These are phyloP conservation scores for Helminthosporium solani DNA, from an alignment of 2,329 filamentous ascomycete species.

Conservation along the genomic window DNA sequence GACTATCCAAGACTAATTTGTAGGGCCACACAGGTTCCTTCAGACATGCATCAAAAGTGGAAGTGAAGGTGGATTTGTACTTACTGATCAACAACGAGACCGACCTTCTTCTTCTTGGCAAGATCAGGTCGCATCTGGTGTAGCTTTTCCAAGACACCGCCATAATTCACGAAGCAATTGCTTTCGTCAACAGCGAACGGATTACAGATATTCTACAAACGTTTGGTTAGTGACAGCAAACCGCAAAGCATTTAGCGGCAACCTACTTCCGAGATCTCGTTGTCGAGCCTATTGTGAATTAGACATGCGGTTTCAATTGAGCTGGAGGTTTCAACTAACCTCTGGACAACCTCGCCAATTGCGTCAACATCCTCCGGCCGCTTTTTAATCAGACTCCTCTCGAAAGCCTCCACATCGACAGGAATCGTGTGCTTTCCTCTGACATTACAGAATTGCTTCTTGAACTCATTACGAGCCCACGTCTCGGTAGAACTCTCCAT, in stretches of 20 bases:
- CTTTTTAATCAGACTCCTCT: not conserved
- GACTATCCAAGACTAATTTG: no score
- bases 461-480: not conserved
- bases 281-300: not conserved
- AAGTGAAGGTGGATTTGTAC: not conserved
- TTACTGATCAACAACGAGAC: not conserved
- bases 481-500: not conserved
- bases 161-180: not conserved
- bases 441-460: not conserved
- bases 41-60: not conserved
- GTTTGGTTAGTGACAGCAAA: not conserved
- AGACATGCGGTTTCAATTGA: not conserved
- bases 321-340: not conserved
- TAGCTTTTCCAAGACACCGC: not conserved
- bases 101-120: not conserved
- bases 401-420: not conserved
- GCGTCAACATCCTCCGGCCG: not conserved
- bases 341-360: not conserved
- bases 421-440: not conserved
- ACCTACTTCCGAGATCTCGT: not conserved
- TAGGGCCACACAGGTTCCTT: no score
- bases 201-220: not conserved
- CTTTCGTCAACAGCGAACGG: not conserved
- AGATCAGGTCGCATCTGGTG: slow-evolving; percentile 1
- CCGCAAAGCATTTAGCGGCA: not conserved